Base-by-base conservation (phyloP, 495 filamentous ascomycete genomes). In the Wilcoxina mikolae region DNA sequence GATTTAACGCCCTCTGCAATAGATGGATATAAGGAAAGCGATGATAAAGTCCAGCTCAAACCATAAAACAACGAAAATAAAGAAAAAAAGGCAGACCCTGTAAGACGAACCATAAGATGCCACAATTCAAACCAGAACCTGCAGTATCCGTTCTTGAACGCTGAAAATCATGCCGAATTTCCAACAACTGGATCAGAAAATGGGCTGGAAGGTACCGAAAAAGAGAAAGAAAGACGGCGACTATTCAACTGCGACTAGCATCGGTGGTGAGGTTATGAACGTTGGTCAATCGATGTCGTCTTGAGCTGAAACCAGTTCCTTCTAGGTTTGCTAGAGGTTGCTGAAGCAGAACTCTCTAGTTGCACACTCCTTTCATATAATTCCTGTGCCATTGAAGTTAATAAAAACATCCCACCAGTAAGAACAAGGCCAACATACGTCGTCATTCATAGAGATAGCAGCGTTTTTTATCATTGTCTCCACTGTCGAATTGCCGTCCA, bases 401-500 rank as follows among this genome's bases (percentile, higher is more conserved):
- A 50, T 11, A 48, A 47, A 41, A 29, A 53, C 10, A 31, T 26
- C 33, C 12, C 53, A 28, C 31, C 15, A 10, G 29, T 20, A 11
- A 7, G 43, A n/a, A 17, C 23, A 15, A 18, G 28, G 25, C 12
- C 3, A 56, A 46, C 62, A 60, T 57, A 66, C 63, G 57, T 66
- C 63, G 51, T 66, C 63, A 51, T 66, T 61, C 58, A 65, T 66
- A 17, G 56, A 60, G 24, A 54, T 48, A 29, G 60, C 62, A 11
- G 63, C 63, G 20, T 65, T 62, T 9, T 29, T 27, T 31, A 66
- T 65, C 56, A 66, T 51, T 28, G 38, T 65, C 42, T 65, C 62
- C 23, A 66, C 56, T 38, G 54, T 53, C 15, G 11, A 24, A 54
- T 66, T 65, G 24, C 59, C 49, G 35, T 10, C 68, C 51, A 93